Conservation (phyloP, 129 eudicot species). For the Tanacetum coccineum region DNA sequence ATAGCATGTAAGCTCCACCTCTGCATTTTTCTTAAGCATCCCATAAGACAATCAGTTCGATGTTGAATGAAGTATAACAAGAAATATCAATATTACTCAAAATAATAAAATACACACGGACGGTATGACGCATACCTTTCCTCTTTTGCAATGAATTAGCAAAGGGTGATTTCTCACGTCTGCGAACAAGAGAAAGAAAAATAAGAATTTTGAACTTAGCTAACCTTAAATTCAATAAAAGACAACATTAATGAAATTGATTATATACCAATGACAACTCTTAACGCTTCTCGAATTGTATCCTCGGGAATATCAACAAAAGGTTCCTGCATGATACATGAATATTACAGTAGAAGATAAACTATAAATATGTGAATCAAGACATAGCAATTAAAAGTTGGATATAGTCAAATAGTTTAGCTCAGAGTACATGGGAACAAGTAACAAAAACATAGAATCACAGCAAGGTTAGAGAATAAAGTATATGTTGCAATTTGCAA, state of each 20-base stretch:
- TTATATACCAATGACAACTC: conserved; percentile 61
- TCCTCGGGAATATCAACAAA: conserved; percentile 91
- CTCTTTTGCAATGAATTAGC: conserved; percentile 90
- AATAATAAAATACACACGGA: not conserved
- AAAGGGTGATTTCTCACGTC: conserved; percentile 83
- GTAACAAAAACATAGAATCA: not conserved
- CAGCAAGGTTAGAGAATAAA: not conserved
- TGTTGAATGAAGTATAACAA: conserved; percentile 43
- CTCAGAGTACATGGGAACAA: not conserved
- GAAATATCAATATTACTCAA: not conserved
- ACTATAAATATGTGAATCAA: not conserved
- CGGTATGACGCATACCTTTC: conserved; percentile 48
- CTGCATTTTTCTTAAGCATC: conserved; percentile 83
- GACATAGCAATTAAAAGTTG: not conserved
- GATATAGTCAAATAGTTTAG: not conserved
- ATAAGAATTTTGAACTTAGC: not conserved
- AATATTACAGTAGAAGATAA: not conserved
- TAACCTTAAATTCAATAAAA: not conserved
- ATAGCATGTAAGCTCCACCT: conserved; percentile 76
- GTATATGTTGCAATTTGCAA: not conserved
- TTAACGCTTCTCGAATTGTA: conserved; percentile 79
- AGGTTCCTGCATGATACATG: conserved; percentile 61
- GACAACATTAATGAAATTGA: not conserved
- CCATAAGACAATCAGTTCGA: conserved; percentile 86
- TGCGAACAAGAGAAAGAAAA: conserved; percentile 27